phyloP scores from a whole-genome alignment of 345 rosid genomes.

The Populus euphratica region DNA sequence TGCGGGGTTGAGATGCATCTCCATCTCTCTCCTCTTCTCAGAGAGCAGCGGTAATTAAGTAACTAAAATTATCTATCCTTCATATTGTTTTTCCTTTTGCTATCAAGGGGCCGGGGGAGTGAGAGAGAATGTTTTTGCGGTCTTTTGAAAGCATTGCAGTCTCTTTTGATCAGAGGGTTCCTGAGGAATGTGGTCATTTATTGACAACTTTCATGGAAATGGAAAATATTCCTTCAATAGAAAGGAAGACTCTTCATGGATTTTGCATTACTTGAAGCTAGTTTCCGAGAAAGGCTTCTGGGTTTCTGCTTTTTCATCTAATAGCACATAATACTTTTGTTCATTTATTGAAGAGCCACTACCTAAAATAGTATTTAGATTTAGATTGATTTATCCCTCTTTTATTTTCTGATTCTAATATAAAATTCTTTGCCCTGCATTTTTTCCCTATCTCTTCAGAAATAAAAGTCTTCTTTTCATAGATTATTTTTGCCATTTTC shows the following conservation, averaged over 20 bases:
- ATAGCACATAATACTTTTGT: not conserved
- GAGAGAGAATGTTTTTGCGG: not conserved
- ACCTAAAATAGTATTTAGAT: slow-evolving; percentile 4
- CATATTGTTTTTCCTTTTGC: too few species aligned
- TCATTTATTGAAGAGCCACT: slow-evolving; percentile 17
- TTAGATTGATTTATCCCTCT: slow-evolving; percentile 1
- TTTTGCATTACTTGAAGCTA: slow-evolving; percentile 10
- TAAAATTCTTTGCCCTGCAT: not conserved
- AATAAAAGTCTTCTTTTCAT: too few species aligned
- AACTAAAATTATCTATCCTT: not conserved
- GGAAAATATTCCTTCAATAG: slow-evolving; percentile 10
- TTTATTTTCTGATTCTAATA: not conserved
- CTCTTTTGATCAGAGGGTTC: not conserved
- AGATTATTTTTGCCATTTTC: too few species aligned
- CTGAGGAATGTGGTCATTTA: slow-evolving; percentile 12
- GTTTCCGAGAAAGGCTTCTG: slow-evolving; percentile 1
- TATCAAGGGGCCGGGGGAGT: not conserved
- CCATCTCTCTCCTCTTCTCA: not conserved
- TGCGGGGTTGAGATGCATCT: slow-evolving; percentile 1
- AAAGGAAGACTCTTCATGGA: not conserved
- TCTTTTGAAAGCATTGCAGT: not conserved
- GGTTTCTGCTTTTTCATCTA: slow-evolving; percentile 19
- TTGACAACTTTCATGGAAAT: slow-evolving; percentile 8
- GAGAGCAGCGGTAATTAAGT: not conserved
- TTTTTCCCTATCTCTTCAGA: not conserved